phyloP scores from a whole-genome alignment of 768 basidiomycete species.

The Pulveroboletus sp. region DNA sequence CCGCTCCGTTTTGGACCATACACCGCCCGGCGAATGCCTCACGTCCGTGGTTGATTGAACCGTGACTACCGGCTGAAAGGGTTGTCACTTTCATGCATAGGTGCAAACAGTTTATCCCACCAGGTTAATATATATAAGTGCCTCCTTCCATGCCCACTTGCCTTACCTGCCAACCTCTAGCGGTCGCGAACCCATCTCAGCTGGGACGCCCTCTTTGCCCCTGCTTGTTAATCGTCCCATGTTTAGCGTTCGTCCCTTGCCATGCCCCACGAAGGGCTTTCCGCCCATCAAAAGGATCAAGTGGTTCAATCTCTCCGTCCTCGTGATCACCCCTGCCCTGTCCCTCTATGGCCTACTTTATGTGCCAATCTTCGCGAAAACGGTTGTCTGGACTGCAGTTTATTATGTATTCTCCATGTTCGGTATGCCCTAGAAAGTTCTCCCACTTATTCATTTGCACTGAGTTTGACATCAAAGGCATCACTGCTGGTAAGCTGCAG shows the following conservation, averaged over 20 bases:
- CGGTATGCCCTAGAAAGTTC: slow-evolving; percentile 38
- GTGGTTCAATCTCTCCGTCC: slow-evolving; percentile 74
- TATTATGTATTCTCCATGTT: slow-evolving; percentile 91
- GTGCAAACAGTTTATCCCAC: slow-evolving; percentile 18
- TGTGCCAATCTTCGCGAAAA: slow-evolving; percentile 45
- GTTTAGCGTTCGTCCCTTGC: slow-evolving; percentile 8
- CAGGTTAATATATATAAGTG: slow-evolving; percentile 26
- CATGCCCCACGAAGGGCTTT: slow-evolving; percentile 27
- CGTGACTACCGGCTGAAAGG: slow-evolving; percentile 21
- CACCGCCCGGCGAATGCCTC: slow-evolving; percentile 1
- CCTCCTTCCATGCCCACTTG: slow-evolving; percentile 10
- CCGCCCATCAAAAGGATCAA: slow-evolving; percentile 53
- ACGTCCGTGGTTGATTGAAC: slow-evolving; percentile 10
- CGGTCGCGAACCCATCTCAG: slow-evolving; percentile 5
- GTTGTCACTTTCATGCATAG: slow-evolving; percentile 17
- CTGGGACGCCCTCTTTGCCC: neutral
- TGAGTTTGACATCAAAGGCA: slow-evolving; percentile 33
- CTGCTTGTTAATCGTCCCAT: slow-evolving; percentile 7
- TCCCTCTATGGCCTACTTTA: slow-evolving; percentile 62
- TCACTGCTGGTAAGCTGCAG: slow-evolving; percentile 42
- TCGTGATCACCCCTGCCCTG: slow-evolving; percentile 67
- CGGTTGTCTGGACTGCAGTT: slow-evolving; percentile 52
- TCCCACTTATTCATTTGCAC: slow-evolving; percentile 9
- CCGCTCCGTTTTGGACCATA: slow-evolving; percentile 12
- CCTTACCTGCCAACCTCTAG: slow-evolving; percentile 12